Base-by-base conservation (phyloP, 2,329 filamentous ascomycete genomes). In the Fusarium falciforme region DNA sequence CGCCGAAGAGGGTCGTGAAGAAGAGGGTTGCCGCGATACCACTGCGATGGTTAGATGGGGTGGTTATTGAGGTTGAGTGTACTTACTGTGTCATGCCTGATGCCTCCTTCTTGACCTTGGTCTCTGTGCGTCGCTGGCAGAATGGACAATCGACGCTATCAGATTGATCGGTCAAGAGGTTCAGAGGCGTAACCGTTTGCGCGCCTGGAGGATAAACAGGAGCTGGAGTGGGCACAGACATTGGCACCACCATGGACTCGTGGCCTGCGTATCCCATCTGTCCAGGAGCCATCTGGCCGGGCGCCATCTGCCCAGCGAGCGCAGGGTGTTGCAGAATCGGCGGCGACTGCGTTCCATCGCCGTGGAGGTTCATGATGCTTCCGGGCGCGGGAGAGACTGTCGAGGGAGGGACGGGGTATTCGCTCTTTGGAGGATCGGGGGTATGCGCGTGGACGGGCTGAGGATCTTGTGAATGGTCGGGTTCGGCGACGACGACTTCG, bases 111-210 rank as follows among this genome's bases (percentile, higher is more conserved):
- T 72, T 69, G 2, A 79, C 76, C 6, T 61, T 58, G 9, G 78
- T 79, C 36, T 72, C 67, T 2, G 66, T 60, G 6, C 77, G 72
- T 1, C 70, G 73, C 14, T 70, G 71, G 20, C 78, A 79, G 58
- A 79, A 79, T 0, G 78, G 78, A 38, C 78, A 79, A 31, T 79
- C 78, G 35, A 79, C 36, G 1, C 55, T 68, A 44, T 79, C 78
- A 12, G 76, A 40, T 31, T 79, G 78, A 11, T 78, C 72, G 22
- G 62, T 72, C 4, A 79, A 66, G 2, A 79, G 68, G 38, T 79
- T 68, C 7, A 79, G 49, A 4, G 78, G 78, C 40, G 78, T 79
- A 5, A 79, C 78, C 5, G 78, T 79, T 7, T 67, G 14, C 16
- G 59, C 68, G 6, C 25, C 27, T 0, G 33, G 36, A 17, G 40